A percentile compares a stretch with the other conserved stretches of the same genome.
Conservation (phyloP, 1,284 basidiomycete species). For the Moniliella sp. region DNA sequence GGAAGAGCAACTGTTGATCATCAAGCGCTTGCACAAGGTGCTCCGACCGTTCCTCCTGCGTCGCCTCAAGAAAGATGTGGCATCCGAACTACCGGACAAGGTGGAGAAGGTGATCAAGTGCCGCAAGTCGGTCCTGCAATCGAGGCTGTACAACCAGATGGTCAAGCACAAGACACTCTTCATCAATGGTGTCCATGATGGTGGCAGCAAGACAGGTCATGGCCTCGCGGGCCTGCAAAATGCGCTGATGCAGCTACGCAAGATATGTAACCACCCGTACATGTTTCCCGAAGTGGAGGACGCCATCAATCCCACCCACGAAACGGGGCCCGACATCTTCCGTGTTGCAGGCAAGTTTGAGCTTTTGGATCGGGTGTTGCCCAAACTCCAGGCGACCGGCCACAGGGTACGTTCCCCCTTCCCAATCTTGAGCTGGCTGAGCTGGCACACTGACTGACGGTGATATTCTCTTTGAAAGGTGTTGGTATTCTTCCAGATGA, state of each 20-base stretch:
- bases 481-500: conserved; percentile 99
- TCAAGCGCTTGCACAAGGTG: conserved; percentile 93
- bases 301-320: conserved; percentile 59
- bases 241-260: conserved; percentile 93
- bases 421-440: conserved; percentile 37
- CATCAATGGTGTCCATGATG: conserved; percentile 36
- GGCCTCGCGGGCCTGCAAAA: conserved; percentile 51
- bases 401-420: conserved; percentile 46
- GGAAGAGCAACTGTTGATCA: conserved; percentile 94
- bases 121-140: conserved; percentile 81
- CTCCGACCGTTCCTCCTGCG: conserved; percentile 86
- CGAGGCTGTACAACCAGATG: conserved; percentile 88
- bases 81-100: conserved; percentile 90
- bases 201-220: conserved; percentile 12
- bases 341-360: conserved; percentile 85
- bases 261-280: conserved; percentile 69
- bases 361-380: conserved; percentile 68
- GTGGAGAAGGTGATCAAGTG: conserved; percentile 98
- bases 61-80: conserved; percentile 93
- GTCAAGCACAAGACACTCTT: conserved; percentile 73
- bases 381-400: conserved; percentile 75
- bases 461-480: too few relatives aligned
- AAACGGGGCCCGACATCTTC: conserved; percentile 56
- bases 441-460: too few relatives aligned
- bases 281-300: conserved; percentile 86